phyloP scores from a whole-genome alignment of 257 asterid genomes.

The Lycium barbarum region DNA sequence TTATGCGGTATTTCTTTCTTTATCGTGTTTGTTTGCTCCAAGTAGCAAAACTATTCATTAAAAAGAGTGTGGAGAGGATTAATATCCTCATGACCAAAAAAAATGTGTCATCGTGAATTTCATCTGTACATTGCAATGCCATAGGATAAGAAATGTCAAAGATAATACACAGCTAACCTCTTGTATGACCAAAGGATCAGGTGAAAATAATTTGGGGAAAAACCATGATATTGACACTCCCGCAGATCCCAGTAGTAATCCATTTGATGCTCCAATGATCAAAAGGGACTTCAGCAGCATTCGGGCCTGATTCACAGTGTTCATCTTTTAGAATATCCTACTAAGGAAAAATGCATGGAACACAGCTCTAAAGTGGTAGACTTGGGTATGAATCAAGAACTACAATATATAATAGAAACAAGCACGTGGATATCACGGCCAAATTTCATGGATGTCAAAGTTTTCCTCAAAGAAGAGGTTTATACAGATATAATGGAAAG shows the following conservation, averaged over 20 bases:
- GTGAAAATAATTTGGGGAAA: slow-evolving; percentile 80
- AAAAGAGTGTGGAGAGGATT: not conserved
- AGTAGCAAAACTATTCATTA: not conserved
- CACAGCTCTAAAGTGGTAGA: not conserved
- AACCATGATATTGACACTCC: slow-evolving; percentile 88
- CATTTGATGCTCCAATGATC: slow-evolving; percentile 74
- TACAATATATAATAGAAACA: not conserved
- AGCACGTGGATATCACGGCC: not conserved
- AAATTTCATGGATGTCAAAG: slow-evolving; percentile 10
- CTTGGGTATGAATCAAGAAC: not conserved
- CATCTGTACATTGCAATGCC: not conserved
- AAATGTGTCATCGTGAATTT: slow-evolving; percentile 1
- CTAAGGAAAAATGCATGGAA: not conserved
- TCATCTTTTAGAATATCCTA: slow-evolving; percentile 6
- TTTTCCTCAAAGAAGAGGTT: not conserved
- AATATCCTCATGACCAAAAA: not conserved
- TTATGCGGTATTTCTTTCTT: slow-evolving; percentile 10
- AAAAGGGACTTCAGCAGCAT: slow-evolving; percentile 77
- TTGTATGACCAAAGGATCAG: slow-evolving; percentile 71
- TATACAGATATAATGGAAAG: not conserved
- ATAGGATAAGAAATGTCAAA: not conserved
- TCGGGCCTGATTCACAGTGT: slow-evolving; percentile 67
- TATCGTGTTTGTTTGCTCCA: not conserved
- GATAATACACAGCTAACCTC: slow-evolving; percentile 61
- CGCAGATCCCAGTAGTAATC: slow-evolving; percentile 68